These are phyloP conservation scores for Barnettozyma sucrosica DNA, from an alignment of 805 yeast genomes.

Conservation along the genomic window DNA sequence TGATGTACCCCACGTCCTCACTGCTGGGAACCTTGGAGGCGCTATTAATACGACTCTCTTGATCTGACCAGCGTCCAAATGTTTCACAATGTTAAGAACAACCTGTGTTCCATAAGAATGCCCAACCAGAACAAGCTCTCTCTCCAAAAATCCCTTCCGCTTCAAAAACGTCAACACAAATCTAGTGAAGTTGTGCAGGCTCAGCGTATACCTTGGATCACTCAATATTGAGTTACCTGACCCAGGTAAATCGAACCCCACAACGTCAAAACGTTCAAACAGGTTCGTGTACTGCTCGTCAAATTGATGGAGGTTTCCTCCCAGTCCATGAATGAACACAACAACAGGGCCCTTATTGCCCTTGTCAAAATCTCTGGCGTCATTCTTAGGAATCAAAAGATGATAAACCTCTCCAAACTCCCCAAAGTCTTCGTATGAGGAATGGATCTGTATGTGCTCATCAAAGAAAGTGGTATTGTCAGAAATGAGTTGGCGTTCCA, in stretches of 20 bases:
- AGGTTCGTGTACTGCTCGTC: slow-evolving; percentile 59
- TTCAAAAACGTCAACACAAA: slow-evolving; percentile 12
- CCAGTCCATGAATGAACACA: slow-evolving; percentile 79
- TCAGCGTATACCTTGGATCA: slow-evolving; percentile 8
- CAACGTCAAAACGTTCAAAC: slow-evolving; percentile 54
- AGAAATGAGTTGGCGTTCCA: slow-evolving; percentile 14
- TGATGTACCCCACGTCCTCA: slow-evolving; percentile 6
- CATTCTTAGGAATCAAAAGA: slow-evolving; percentile 8
- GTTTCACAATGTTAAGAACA: slow-evolving; percentile 34
- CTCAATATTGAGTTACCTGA: slow-evolving; percentile 45
- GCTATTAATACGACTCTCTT: slow-evolving; percentile 33
- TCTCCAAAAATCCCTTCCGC: slow-evolving; percentile 7
- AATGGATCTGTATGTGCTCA: slow-evolving; percentile 8
- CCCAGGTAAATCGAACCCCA: slow-evolving; percentile 83
- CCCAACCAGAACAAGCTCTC: slow-evolving; percentile 44
- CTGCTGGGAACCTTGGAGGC: slow-evolving; percentile 37
- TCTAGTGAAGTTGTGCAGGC: slow-evolving; percentile 15
- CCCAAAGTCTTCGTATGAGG: slow-evolving; percentile 9
- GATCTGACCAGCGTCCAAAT: slow-evolving; percentile 4
- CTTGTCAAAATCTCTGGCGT: slow-evolving; percentile 11
- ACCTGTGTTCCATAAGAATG: slow-evolving; percentile 73
- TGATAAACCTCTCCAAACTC: slow-evolving; percentile 12
- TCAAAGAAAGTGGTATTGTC: slow-evolving; percentile 17
- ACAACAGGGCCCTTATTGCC: slow-evolving; percentile 29
- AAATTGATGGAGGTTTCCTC: slow-evolving; percentile 85